phyloP scores from a whole-genome alignment of 2,329 filamentous ascomycete species.

The Nakataea oryzae region DNA sequence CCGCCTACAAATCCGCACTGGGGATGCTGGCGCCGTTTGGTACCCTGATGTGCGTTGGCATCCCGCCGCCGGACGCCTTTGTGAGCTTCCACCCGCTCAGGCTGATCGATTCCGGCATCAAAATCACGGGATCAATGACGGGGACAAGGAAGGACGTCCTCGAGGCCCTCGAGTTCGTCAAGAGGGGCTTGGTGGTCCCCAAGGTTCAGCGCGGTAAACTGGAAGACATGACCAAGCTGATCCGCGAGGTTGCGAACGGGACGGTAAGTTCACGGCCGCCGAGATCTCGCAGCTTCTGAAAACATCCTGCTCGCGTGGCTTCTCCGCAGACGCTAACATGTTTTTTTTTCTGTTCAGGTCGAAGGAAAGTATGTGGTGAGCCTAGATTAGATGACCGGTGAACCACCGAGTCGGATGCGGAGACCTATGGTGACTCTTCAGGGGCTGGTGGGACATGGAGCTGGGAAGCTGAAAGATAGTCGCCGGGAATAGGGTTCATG shows the following conservation, averaged over 20 bases:
- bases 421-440: not conserved
- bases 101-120: constrained; percentile 22
- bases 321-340: not conserved
- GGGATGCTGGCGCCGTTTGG: constrained; percentile 25
- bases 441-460: not conserved
- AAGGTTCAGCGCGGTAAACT: constrained; percentile 15
- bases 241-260: constrained; percentile 7
- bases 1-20: constrained; percentile 23
- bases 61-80: constrained; percentile 16
- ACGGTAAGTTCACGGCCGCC: constrained; percentile 2
- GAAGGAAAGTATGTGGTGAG: constrained; percentile 12
- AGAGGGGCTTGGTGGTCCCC: constrained; percentile 19
- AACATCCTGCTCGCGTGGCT: not conserved
- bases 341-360: not conserved
- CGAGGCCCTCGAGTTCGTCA: constrained; percentile 28
- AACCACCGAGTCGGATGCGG: not conserved
- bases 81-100: constrained; percentile 21
- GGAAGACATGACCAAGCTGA: constrained; percentile 12
- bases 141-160: constrained; percentile 25
- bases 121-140: constrained; percentile 22
- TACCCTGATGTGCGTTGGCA: constrained; percentile 26
- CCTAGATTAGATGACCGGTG: constrained; percentile 8
- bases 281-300: not conserved
- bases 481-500: too few species aligned
- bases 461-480: not conserved